Evolutionary conservation across 1,139 yeast genomes (phyloP).

Genomic region (Taphrina confusa): DNA sequence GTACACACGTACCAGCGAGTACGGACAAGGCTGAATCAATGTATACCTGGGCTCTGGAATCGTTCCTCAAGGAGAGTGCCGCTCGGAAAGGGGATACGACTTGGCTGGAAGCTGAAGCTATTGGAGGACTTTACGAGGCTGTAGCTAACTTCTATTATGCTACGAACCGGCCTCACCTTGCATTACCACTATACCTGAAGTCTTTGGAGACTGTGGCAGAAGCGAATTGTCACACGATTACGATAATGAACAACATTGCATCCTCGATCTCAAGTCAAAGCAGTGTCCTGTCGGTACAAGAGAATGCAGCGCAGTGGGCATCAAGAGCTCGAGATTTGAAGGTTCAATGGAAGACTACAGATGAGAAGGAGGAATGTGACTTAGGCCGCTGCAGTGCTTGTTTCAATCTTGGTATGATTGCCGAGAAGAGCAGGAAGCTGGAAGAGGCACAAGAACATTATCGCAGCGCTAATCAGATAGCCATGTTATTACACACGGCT

Average conservation of each 20-base stretch:
- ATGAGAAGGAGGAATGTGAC: slow-evolving; percentile 22
- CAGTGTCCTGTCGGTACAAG: slow-evolving; percentile 6
- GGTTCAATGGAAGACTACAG: slow-evolving; percentile 4
- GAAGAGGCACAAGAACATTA: slow-evolving; percentile 12
- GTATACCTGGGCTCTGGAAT: slow-evolving; percentile 30
- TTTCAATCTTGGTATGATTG: slow-evolving; percentile 26
- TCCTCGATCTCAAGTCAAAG: slow-evolving; percentile 25
- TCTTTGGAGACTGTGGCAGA: slow-evolving; percentile 7
- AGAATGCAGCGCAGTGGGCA: slow-evolving; percentile 24
- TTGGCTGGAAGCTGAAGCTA: slow-evolving; percentile 26
- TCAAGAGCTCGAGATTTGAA: slow-evolving; percentile 23
- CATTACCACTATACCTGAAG: slow-evolving; percentile 25
- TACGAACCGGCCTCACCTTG: background rate
- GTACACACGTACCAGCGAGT: slow-evolving; percentile 1
- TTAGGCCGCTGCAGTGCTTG: slow-evolving; percentile 20
- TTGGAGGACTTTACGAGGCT: slow-evolving; percentile 22
- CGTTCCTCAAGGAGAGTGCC: slow-evolving; percentile 16
- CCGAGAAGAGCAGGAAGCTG: slow-evolving; percentile 1
- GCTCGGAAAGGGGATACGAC: slow-evolving; percentile 1
- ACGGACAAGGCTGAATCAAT: slow-evolving; percentile 6
- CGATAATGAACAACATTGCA: slow-evolving; percentile 31
- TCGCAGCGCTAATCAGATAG: background rate
- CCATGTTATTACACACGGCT: background rate
- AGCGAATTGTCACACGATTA: slow-evolving; percentile 18
- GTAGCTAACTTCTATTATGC: slow-evolving; percentile 27